phyloP scores from a whole-genome alignment of 2,329 filamentous ascomycete genomes.

The Elsinoe australis region DNA sequence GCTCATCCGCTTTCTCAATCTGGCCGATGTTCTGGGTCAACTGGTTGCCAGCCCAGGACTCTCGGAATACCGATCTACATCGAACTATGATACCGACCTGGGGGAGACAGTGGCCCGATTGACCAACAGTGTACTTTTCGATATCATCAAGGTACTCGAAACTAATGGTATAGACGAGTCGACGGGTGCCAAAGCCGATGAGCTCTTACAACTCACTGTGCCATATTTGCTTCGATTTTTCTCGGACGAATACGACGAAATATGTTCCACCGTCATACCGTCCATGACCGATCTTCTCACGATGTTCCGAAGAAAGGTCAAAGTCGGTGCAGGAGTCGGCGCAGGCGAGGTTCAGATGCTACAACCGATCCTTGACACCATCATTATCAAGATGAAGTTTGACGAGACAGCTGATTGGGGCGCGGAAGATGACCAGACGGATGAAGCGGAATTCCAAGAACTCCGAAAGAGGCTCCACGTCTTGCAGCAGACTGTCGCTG shows the following conservation, averaged over 20 bases:
- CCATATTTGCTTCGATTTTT: conserved; percentile 89
- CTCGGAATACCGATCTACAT: conserved; percentile 67
- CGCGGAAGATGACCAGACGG: conserved; percentile 86
- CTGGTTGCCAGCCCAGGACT: conserved; percentile 77
- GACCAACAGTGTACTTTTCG: conserved; percentile 80
- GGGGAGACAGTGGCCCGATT: conserved; percentile 92
- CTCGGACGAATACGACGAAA: conserved; percentile 94
- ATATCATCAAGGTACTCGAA: conserved; percentile 81
- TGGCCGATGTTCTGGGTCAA: conserved; percentile 76
- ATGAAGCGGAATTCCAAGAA: conserved; percentile 96
- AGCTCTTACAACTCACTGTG: conserved; percentile 73
- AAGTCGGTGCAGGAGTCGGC: conserved; percentile 55
- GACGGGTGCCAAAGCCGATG: conserved; percentile 66
- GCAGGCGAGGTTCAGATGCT: conserved; percentile 73
- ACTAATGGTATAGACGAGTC: conserved; percentile 55
- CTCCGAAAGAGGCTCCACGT: conserved; percentile 82
- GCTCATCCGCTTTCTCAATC: conserved; percentile 83
- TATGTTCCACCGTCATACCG: conserved; percentile 91
- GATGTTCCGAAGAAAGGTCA: conserved; percentile 74
- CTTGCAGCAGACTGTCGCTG: conserved; percentile 85
- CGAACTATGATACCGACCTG: conserved; percentile 88
- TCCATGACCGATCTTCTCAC: conserved; percentile 87
- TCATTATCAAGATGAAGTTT: conserved; percentile 93
- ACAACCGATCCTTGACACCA: conserved; percentile 78
- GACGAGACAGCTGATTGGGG: conserved; percentile 93